These are phyloP conservation scores for Acanthamoeba sp. DNA, from an alignment of 208 protist genomes.

Conservation along the genomic window DNA sequence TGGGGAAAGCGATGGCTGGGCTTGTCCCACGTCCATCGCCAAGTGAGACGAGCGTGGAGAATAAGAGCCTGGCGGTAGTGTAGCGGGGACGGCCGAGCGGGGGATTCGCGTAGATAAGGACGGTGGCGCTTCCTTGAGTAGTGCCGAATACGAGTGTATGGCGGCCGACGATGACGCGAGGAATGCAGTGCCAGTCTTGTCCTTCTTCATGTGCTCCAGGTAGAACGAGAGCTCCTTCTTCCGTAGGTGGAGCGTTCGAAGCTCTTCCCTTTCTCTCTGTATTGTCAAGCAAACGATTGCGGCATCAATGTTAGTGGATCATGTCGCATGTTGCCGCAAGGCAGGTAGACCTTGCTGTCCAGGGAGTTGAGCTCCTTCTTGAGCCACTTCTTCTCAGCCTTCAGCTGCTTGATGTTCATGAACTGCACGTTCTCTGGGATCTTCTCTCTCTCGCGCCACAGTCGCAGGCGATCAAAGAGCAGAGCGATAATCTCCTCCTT, in stretches of 20 bases:
- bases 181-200: background rate
- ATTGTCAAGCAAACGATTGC: too few relatives aligned
- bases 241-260: constrained; percentile 11
- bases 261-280: constrained; percentile 17
- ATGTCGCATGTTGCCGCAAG: background rate
- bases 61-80: background rate
- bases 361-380: constrained; percentile 44
- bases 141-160: background rate
- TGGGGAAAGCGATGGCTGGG: background rate
- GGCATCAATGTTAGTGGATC: too few relatives aligned
- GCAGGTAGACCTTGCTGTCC: background rate
- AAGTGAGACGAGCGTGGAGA: background rate
- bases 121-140: background rate
- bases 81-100: too few relatives aligned
- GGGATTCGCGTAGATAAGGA: too few relatives aligned
- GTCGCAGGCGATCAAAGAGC: constrained; percentile 4
- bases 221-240: background rate
- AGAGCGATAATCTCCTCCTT: constrained; percentile 26
- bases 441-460: constrained; percentile 22
- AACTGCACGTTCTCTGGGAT: constrained; percentile 21
- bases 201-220: background rate
- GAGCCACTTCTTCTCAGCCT: constrained; percentile 42
- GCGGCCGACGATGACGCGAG: background rate
- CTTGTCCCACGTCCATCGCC: background rate
- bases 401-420: constrained; percentile 47